phyloP scores from a whole-genome alignment of 371 early-diverging fungal genomes.

The Sporodiniella umbellata region DNA sequence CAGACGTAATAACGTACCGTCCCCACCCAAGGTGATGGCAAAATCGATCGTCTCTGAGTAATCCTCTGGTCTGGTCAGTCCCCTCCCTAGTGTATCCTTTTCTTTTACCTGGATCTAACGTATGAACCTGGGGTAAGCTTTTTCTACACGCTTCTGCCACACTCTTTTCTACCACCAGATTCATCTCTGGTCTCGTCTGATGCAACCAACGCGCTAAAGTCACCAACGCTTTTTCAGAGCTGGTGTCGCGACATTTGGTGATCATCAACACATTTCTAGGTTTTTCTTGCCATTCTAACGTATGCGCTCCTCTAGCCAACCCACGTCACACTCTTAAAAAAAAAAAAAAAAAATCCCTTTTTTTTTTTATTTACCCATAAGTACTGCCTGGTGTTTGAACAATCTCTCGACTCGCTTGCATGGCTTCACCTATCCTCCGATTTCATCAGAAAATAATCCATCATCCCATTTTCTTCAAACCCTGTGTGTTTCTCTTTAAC shows the following conservation, averaged over 20 bases:
- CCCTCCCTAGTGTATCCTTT: neutral
- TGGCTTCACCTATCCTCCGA: too few species aligned
- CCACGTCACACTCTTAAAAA: too few species aligned
- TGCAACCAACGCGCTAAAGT: slow-evolving; percentile 72
- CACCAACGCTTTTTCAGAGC: slow-evolving; percentile 64
- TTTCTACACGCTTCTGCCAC: slow-evolving; percentile 55
- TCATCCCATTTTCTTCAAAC: too few species aligned
- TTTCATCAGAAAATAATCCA: too few species aligned
- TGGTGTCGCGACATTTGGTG: slow-evolving; percentile 71
- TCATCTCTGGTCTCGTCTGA: slow-evolving; percentile 49
- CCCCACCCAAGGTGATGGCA: slow-evolving; percentile 93
- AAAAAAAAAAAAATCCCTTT: too few species aligned
- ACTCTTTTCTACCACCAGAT: slow-evolving; percentile 68
- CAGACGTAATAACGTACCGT: slow-evolving; percentile 92
- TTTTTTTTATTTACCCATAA: slow-evolving; percentile 43
- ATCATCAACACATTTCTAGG: slow-evolving; percentile 76
- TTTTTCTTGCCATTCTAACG: slow-evolving; percentile 59
- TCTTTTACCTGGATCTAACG: slow-evolving; percentile 44
- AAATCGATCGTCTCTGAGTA: slow-evolving; percentile 72
- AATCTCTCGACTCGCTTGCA: too few species aligned
- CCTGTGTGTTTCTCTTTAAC: too few species aligned
- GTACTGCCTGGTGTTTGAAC: slow-evolving; percentile 58
- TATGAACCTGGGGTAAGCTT: slow-evolving; percentile 56
- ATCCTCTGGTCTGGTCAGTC: slow-evolving; percentile 29
- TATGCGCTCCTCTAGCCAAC: slow-evolving; percentile 57